Evolutionary conservation across 768 basidiomycete species (phyloP).

Genomic region (Galerina sulciceps): DNA sequence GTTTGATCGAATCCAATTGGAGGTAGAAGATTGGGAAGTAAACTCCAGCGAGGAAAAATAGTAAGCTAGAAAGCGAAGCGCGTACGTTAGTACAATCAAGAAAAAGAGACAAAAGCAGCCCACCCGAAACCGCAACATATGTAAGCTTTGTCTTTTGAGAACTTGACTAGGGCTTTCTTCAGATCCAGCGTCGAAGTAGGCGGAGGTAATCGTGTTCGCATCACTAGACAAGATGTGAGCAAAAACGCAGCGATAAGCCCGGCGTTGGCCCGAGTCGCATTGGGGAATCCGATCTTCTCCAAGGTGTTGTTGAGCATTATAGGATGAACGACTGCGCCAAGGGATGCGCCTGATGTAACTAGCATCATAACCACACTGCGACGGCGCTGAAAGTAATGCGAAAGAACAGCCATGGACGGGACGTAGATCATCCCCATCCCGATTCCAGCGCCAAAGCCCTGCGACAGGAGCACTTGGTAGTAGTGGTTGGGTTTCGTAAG

Average conservation of each 20-base stretch:
- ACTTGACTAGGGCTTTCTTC: neutral
- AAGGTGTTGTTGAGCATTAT: constrained; percentile 10
- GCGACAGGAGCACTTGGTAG: constrained; percentile 10
- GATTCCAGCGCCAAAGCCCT: constrained; percentile 9
- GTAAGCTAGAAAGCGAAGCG: neutral
- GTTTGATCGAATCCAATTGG: neutral
- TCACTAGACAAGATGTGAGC: constrained; percentile 1
- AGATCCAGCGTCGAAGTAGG: neutral
- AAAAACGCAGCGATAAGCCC: constrained; percentile 1
- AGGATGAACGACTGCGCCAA: constrained; percentile 8
- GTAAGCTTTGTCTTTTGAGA: constrained; percentile 10
- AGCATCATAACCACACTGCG: neutral
- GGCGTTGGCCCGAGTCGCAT: constrained; percentile 3
- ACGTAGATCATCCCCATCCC: constrained; percentile 11
- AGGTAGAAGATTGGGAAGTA: constrained; percentile 7
- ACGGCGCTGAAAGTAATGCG: constrained; percentile 9
- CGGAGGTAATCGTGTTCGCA: constrained; percentile 10
- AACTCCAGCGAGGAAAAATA: neutral
- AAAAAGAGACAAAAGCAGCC: neutral
- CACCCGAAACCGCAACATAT: constrained; percentile 5
- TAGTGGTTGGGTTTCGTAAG: constrained; percentile 5
- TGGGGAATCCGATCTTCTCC: constrained; percentile 6
- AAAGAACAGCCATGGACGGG: constrained; percentile 5
- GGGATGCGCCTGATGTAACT: neutral
- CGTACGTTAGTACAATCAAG: neutral